These are phyloP conservation scores for Apiotrichum akiyoshidainum DNA, from an alignment of 1,284 basidiomycete species.

Conservation along the genomic window DNA sequence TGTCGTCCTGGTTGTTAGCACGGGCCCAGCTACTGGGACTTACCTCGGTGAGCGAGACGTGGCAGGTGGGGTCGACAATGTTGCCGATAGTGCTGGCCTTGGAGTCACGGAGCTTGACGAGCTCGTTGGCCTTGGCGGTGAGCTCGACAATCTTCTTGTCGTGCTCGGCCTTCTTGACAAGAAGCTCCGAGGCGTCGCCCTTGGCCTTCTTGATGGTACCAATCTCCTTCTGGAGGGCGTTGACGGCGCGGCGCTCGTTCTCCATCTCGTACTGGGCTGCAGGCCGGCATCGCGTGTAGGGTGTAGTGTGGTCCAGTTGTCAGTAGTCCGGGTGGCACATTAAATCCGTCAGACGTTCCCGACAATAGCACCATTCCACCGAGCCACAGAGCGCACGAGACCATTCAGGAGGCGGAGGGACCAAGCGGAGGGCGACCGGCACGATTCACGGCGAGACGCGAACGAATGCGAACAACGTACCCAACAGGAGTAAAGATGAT, in stretches of 20 bases:
- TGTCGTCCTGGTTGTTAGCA: slow-evolving; percentile 68
- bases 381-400: no score
- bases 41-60: slow-evolving; percentile 85
- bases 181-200: slow-evolving; percentile 78
- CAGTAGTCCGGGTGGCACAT: no score
- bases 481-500: no score
- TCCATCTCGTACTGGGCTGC: slow-evolving; percentile 82
- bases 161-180: slow-evolving; percentile 73
- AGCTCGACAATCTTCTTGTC: slow-evolving; percentile 69
- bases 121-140: slow-evolving; percentile 72
- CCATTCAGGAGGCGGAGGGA: no score
- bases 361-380: no score
- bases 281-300: neutral
- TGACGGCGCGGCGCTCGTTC: slow-evolving; percentile 74
- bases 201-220: slow-evolving; percentile 93
- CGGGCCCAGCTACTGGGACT: slow-evolving; percentile 20
- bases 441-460: no score
- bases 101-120: slow-evolving; percentile 62
- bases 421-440: no score
- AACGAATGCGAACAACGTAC: no score
- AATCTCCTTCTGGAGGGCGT: slow-evolving; percentile 90
- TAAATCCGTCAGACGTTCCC: no score
- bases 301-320: neutral
- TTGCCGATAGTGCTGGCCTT: slow-evolving; percentile 85
- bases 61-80: slow-evolving; percentile 81